Evolutionary conservation across 805 yeast species (phyloP).

Genomic region (Lipomyces kockii): DNA sequence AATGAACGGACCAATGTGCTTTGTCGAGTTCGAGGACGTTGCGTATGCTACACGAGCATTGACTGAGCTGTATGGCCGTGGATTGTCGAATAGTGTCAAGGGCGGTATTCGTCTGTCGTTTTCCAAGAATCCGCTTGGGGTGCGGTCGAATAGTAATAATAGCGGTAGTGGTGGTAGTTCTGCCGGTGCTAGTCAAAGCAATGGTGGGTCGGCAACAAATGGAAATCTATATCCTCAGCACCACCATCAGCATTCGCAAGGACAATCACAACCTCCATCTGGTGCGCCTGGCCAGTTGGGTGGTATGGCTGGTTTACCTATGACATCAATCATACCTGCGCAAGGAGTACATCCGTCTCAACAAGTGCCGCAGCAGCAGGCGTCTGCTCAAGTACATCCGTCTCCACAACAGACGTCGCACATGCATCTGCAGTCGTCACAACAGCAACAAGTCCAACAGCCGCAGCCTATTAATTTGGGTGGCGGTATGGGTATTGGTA

Average conservation of each 20-base stretch:
- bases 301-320: neutral
- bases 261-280: neutral
- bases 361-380: neutral
- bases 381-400: neutral
- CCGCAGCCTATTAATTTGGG: conserved; percentile 10
- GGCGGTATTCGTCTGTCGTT: conserved; percentile 95
- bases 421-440: neutral
- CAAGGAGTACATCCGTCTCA: neutral
- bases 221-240: conserved; percentile 7
- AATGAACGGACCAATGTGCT: conserved; percentile 94
- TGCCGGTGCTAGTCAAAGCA: conserved; percentile 18
- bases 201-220: conserved; percentile 2
- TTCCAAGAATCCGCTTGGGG: conserved; percentile 96
- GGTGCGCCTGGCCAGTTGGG: neutral
- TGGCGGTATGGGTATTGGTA: conserved; percentile 20
- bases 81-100: conserved; percentile 83
- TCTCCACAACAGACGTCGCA: neutral
- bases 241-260: conserved; percentile 15
- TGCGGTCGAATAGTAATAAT: conserved; percentile 66
- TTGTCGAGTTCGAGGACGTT: conserved; percentile 97
- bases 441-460: conserved; percentile 13
- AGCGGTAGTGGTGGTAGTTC: conserved; percentile 43
- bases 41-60: conserved; percentile 90
- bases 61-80: conserved; percentile 91
- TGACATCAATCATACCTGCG: neutral